A percentile compares a stretch with the other conserved stretches of the same genome.
phyloP scores from a whole-genome alignment of 495 filamentous ascomycete genomes.

The Niebla homalea region DNA sequence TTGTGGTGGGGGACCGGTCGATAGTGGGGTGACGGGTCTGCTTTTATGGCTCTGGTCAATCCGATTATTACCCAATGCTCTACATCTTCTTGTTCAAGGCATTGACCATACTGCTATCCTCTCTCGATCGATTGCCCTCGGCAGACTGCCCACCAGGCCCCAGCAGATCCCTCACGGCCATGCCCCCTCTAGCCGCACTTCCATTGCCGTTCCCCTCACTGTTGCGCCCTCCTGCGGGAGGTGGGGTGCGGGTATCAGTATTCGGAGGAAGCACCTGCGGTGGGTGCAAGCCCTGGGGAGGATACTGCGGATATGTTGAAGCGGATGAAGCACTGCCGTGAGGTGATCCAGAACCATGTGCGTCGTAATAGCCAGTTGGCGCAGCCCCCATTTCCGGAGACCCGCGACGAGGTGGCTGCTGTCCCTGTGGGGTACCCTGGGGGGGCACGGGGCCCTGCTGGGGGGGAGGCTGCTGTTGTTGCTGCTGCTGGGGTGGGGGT shows the following conservation, averaged over 20 bases:
- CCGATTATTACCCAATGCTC: background rate
- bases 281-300: conserved; percentile 21
- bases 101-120: conserved; percentile 45
- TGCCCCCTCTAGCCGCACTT: conserved; percentile 27
- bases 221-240: conserved; percentile 28
- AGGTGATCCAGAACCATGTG: conserved; percentile 36
- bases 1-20: too few relatives aligned
- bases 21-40: too few relatives aligned
- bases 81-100: conserved; percentile 31
- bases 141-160: conserved; percentile 29
- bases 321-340: conserved; percentile 37
- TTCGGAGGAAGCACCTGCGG: conserved; percentile 19
- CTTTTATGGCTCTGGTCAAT: background rate
- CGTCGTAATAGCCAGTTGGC: conserved; percentile 30
- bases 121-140: conserved; percentile 32
- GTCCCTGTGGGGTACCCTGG: conserved; percentile 8
- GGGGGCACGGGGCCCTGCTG: conserved; percentile 9
- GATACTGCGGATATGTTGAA: conserved; percentile 17
- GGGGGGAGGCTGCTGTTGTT: conserved; percentile 14
- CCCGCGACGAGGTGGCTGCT: conserved; percentile 33
- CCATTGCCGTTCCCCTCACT: conserved; percentile 16
- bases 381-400: conserved; percentile 30
- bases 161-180: conserved; percentile 43
- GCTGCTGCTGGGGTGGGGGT: conserved; percentile 13
- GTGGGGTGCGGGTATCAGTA: conserved; percentile 7